These are phyloP conservation scores for Rhodotorula sp. DNA, from an alignment of 1,284 basidiomycete species.

Conservation along the genomic window DNA sequence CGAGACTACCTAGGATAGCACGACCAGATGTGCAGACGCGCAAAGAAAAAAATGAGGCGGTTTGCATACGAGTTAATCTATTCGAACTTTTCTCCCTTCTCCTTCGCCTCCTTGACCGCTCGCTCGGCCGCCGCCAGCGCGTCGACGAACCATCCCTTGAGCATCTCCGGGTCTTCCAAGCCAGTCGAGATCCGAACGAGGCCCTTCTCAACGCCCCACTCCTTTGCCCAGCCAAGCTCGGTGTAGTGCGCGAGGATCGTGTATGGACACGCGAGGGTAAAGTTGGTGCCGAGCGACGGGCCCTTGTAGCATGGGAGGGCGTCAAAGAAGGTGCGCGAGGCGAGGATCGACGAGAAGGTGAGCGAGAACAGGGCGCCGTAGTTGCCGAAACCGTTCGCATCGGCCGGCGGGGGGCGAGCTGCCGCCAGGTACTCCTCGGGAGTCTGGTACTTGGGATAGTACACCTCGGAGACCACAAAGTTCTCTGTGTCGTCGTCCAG, in stretches of 20 bases:
- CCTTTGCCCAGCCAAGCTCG: constrained; percentile 88
- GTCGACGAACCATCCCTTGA: constrained; percentile 63
- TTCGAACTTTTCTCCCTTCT: constrained; percentile 12
- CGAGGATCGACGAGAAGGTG: constrained; percentile 69
- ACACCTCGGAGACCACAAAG: constrained; percentile 74
- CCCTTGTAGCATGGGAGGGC: constrained; percentile 80
- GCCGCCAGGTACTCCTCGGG: constrained; percentile 69
- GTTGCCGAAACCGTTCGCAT: constrained; percentile 52
- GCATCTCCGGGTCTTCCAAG: constrained; percentile 68
- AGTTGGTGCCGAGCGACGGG: constrained; percentile 91
- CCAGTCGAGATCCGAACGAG: constrained; percentile 89
- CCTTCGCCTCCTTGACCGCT: constrained; percentile 40
- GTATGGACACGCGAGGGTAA: constrained; percentile 90
- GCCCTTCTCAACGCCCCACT: constrained; percentile 78
- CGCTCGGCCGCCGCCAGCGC: constrained; percentile 70
- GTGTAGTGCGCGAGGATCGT: constrained; percentile 87
- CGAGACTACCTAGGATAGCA: background rate
- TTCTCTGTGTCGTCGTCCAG: constrained; percentile 17
- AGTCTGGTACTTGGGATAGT: constrained; percentile 83
- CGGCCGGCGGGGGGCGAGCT: constrained; percentile 50
- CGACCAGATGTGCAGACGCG: background rate
- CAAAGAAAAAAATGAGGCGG: background rate
- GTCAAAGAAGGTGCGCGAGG: constrained; percentile 84
- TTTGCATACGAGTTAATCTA: background rate
- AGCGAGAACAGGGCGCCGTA: constrained; percentile 91